Evolutionary conservation across 2,329 filamentous ascomycete species (phyloP), one percentile per base, ranked within the genome.

Genomic region (Neonectria coccinea): DNA sequence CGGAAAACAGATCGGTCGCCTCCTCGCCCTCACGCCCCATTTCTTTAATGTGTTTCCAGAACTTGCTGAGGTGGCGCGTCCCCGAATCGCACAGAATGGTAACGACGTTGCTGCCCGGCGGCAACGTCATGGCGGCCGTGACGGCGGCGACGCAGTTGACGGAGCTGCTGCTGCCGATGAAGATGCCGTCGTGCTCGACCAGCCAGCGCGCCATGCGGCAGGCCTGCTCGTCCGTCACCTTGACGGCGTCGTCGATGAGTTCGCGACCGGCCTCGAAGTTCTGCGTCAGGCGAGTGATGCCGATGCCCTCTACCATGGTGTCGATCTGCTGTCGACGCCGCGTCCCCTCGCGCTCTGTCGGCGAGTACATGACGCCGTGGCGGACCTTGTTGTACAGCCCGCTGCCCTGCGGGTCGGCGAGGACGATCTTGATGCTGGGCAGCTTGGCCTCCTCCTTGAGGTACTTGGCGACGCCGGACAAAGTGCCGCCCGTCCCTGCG

Each of bases 161-260:
- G n/a, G 94, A 92, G 78, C 92, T 97, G 77, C 93, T 97, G 77
- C 94, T 97, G 9, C 96, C 97, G 44, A 94, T 85, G 74, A 99
- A 99, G 57, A 99, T 90, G 8, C 96, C 96, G 78, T 99, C 96
- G 68, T 94, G 91, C 80, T 98, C 94, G 9, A 97, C 95, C 44
- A 99, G 82, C 93, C 94, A 98, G 67, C 93, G 85, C n/a, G 95
- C 96, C 96, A 99, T 99, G 59, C 86, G 86, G 77, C 92, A 89
- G 12, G 96, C 96, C 82, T 99, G 94, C 54, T 89, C 88, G 78
- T 99, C 97, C 3, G 89, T 92, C 14, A 99, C 93, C 64, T 90
- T 88, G 41, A 98, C 89, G 3, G 96, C 95, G 79, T 97, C 94
- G 77, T 97, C 93, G 57, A 99, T 88, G 59, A 97, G 80, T 74